Percentiles rank a stretch among this genome's conserved stretches.
These are phyloP conservation scores for Hemisphaericaspora subhashii DNA, from an alignment of 1,139 yeast genomes.

Conservation along the genomic window DNA sequence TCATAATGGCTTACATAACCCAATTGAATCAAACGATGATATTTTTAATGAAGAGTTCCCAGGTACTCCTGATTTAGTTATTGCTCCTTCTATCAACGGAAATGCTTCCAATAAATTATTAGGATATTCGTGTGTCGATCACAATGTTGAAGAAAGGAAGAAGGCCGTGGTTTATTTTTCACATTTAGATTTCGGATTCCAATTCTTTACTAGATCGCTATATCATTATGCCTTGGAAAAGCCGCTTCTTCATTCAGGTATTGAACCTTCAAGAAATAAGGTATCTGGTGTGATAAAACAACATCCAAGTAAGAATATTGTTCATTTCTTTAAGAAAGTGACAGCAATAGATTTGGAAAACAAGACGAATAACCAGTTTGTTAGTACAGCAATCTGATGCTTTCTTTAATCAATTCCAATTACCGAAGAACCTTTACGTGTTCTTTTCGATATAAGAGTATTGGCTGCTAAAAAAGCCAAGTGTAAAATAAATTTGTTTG, in stretches of 20 bases:
- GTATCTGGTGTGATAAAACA: background rate
- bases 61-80: constrained; percentile 17
- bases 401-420: too few species aligned
- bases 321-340: background rate
- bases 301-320: background rate
- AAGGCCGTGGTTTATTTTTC: constrained; percentile 16
- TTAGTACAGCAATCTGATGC: too few species aligned
- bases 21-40: constrained; percentile 8
- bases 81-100: constrained; percentile 14
- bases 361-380: too few species aligned
- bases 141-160: constrained; percentile 2
- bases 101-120: constrained; percentile 10
- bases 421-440: too few species aligned
- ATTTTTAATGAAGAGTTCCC: constrained; percentile 15
- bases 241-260: constrained; percentile 16
- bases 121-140: constrained; percentile 16
- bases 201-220: constrained; percentile 18
- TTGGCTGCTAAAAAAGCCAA: background rate
- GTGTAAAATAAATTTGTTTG: background rate
- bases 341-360: background rate
- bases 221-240: constrained; percentile 20
- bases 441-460: too few species aligned
- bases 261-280: background rate
- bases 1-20: constrained; percentile 4
- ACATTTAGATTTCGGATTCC: constrained; percentile 19